Conservation (phyloP, 2,329 filamentous ascomycete genomes). For the Ophiocordyceps robertsii region DNA sequence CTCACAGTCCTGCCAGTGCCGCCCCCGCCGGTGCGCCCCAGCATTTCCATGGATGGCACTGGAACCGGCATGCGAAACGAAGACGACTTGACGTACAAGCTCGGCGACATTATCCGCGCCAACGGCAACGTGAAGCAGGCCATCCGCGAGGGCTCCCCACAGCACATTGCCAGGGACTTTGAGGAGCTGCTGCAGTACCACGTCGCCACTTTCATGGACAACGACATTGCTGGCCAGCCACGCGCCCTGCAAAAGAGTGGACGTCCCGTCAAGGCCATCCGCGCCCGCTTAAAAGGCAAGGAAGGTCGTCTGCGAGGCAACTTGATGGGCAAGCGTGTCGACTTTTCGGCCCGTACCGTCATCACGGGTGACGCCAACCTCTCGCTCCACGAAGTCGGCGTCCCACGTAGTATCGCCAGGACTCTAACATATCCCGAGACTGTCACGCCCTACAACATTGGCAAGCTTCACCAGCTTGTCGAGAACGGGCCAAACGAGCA, state of each 20-base stretch:
- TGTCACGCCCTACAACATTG: constrained; percentile 95
- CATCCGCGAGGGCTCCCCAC: constrained; percentile 79
- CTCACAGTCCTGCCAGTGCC: constrained; percentile 90
- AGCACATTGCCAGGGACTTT: constrained; percentile 84
- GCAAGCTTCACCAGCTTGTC: constrained; percentile 77
- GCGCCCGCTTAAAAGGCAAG: constrained; percentile 96
- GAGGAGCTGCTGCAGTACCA: constrained; percentile 91
- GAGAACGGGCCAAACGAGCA: constrained; percentile 91
- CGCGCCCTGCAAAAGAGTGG: constrained; percentile 95
- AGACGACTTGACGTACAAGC: constrained; percentile 98
- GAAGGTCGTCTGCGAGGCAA: constrained; percentile 96
- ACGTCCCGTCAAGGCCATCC: constrained; percentile 89
- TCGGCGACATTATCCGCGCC: constrained; percentile 94
- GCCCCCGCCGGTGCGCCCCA: constrained; percentile 87
- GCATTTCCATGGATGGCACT: constrained; percentile 93
- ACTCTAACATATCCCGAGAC: constrained; percentile 94
- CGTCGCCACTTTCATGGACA: constrained; percentile 99
- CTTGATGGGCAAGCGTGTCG: constrained; percentile 98
- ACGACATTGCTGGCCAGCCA: constrained; percentile 91
- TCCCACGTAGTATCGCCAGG: constrained; percentile 82
- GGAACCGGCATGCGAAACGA: constrained; percentile 87
- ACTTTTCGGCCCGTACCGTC: constrained; percentile 98
- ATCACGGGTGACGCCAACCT: constrained; percentile 98
- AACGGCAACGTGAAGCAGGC: constrained; percentile 91
- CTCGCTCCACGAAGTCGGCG: constrained; percentile 92